These are phyloP conservation scores for Taphrina wiesneri DNA, from an alignment of 1,139 yeast species.

Conservation along the genomic window DNA sequence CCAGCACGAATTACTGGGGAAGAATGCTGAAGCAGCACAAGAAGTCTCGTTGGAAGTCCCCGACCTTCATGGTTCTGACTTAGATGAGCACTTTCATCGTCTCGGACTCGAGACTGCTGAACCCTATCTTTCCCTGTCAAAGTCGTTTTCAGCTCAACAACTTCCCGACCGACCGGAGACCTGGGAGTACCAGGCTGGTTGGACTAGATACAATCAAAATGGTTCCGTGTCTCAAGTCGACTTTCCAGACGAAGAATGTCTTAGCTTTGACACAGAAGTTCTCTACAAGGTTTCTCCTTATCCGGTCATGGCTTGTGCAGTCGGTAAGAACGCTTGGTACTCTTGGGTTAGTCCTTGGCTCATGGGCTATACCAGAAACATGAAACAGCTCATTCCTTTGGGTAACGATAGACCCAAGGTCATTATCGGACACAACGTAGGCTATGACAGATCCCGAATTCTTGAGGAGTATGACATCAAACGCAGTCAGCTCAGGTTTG, in stretches of 20 bases:
- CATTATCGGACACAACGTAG: conserved; percentile 84
- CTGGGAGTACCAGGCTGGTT: conserved; percentile 70
- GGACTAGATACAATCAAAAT: conserved; percentile 63
- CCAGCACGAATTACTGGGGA: conserved; percentile 71
- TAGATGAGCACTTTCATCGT: conserved; percentile 83
- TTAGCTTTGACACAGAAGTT: conserved; percentile 90
- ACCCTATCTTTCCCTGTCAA: conserved; percentile 60
- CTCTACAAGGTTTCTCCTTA: conserved; percentile 71
- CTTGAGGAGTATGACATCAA: conserved; percentile 75
- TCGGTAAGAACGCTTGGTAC: conserved; percentile 80
- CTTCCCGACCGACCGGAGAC: conserved; percentile 55
- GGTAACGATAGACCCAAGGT: conserved; percentile 51
- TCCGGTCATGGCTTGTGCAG: conserved; percentile 82
- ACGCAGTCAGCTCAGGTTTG: conserved; percentile 68
- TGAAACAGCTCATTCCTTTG: conserved; percentile 74
- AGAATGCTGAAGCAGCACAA: conserved; percentile 63
- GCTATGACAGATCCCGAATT: conserved; percentile 86
- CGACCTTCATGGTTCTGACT: conserved; percentile 60
- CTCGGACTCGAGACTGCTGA: conserved; percentile 63
- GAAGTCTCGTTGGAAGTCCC: conserved; percentile 72
- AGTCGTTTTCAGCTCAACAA: conserved; percentile 47
- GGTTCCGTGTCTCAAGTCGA: conserved; percentile 58
- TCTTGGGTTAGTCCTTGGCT: conserved; percentile 91
- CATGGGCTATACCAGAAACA: conserved; percentile 54
- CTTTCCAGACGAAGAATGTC: conserved; percentile 64